phyloP scores from a whole-genome alignment of 139 green algal species.

The Nannochloris sp. region DNA sequence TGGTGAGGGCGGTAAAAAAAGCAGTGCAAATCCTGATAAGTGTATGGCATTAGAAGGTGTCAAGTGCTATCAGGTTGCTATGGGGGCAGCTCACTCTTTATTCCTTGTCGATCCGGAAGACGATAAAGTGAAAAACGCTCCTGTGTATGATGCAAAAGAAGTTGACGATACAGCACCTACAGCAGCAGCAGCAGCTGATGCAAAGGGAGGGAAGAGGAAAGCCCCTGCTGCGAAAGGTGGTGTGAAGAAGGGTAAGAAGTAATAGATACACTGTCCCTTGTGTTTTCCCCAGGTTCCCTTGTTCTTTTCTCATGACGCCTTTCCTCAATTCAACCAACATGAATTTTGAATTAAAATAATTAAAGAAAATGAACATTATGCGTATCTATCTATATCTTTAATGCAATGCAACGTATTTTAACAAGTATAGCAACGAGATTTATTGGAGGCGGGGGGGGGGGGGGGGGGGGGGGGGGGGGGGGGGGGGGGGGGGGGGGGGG shows the following conservation, averaged over 20 bases:
- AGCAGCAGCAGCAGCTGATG: conserved; percentile 1
- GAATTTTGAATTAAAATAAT: too few species aligned
- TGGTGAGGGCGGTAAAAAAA: conserved; percentile 82
- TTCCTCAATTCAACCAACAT: too few species aligned
- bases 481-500: too few species aligned
- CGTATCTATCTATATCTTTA: too few species aligned
- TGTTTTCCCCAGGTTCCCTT: too few species aligned
- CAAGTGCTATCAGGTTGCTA: conserved; percentile 51
- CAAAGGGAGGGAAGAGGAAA: conserved; percentile 33
- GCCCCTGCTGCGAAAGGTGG: not conserved
- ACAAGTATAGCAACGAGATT: too few species aligned
- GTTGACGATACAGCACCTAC: conserved; percentile 3
- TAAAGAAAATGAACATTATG: too few species aligned
- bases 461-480: too few species aligned
- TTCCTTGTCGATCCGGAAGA: conserved; percentile 62
- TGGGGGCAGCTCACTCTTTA: conserved; percentile 67
- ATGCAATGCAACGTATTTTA: too few species aligned
- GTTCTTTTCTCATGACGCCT: too few species aligned
- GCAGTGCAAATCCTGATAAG: conserved; percentile 80
- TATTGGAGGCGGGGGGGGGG: too few species aligned
- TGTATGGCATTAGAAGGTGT: conserved; percentile 52
- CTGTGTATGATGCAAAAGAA: conserved; percentile 18
- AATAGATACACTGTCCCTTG: too few species aligned
- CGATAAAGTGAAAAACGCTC: conserved; percentile 17
- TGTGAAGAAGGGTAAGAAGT: conserved; percentile 13